phyloP scores from a whole-genome alignment of 2,329 filamentous ascomycete genomes.

The Verticillium alfalfae region DNA sequence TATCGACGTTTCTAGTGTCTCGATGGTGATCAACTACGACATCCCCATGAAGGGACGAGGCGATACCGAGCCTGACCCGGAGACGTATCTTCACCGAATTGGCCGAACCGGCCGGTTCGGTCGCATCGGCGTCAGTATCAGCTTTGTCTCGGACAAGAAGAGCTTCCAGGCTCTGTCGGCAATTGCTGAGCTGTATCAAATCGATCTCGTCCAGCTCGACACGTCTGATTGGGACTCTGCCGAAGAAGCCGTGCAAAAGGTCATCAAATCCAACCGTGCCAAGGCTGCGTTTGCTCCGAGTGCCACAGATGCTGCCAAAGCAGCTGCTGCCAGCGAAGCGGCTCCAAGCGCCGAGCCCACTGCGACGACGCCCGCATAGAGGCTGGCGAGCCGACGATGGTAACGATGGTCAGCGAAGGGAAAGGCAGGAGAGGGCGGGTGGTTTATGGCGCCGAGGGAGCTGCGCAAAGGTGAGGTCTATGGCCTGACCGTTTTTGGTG shows the following conservation, averaged over 20 bases:
- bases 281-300: slow-evolving; percentile 48
- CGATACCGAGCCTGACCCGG: slow-evolving; percentile 79
- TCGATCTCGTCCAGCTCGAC: slow-evolving; percentile 75
- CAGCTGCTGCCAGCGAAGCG: neutral
- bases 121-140: slow-evolving; percentile 91
- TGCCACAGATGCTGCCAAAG: slow-evolving; percentile 25
- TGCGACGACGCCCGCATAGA: neutral
- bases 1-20: slow-evolving; percentile 87
- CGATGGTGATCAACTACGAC: slow-evolving; percentile 98
- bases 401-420: neutral
- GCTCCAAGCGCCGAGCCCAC: neutral
- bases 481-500: neutral
- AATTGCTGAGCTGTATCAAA: slow-evolving; percentile 77
- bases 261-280: slow-evolving; percentile 67
- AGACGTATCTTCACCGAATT: slow-evolving; percentile 97
- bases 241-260: slow-evolving; percentile 73
- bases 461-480: neutral
- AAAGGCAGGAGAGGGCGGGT: neutral
- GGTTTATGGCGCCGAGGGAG: neutral
- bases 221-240: slow-evolving; percentile 88
- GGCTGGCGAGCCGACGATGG: neutral
- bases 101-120: slow-evolving; percentile 95
- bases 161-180: slow-evolving; percentile 73
- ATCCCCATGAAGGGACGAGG: slow-evolving; percentile 70
- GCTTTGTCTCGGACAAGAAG: slow-evolving; percentile 81